Evolutionary conservation across 805 yeast species (phyloP).

Genomic region (Debaryomyces prosopidis): DNA sequence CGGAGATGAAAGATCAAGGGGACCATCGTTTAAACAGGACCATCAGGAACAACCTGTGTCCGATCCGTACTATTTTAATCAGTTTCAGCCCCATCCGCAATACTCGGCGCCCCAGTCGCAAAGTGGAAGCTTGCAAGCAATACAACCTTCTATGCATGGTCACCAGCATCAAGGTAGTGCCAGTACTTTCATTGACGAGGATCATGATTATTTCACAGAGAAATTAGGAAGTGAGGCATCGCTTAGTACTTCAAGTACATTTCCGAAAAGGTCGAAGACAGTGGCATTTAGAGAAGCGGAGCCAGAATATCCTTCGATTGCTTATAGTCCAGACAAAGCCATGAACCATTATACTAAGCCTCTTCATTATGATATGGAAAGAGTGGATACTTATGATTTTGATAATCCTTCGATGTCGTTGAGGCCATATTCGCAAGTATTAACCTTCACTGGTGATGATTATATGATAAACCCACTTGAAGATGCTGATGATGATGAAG

Average conservation of each 20-base stretch:
- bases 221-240: slow-evolving; percentile 1
- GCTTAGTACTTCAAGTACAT: not conserved
- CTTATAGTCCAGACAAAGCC: slow-evolving; percentile 26
- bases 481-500: slow-evolving; percentile 37
- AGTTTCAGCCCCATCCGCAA: not conserved
- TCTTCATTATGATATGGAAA: slow-evolving; percentile 11
- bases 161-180: slow-evolving; percentile 14
- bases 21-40: not conserved
- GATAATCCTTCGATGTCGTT: slow-evolving; percentile 12
- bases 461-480: slow-evolving; percentile 41
- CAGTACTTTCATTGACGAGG: slow-evolving; percentile 22
- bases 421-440: slow-evolving; percentile 20
- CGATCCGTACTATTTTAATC: not conserved
- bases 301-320: slow-evolving; percentile 31
- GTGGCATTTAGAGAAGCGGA: slow-evolving; percentile 32
- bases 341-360: slow-evolving; percentile 10
- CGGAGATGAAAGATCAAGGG: slow-evolving; percentile 2
- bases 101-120: not conserved
- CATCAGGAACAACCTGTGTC: not conserved
- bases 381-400: slow-evolving; percentile 5
- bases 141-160: not conserved
- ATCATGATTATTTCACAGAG: slow-evolving; percentile 3
- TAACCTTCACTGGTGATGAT: slow-evolving; percentile 35
- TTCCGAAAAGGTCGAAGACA: slow-evolving; percentile 17
- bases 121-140: not conserved